Conservation (phyloP, 2,329 filamentous ascomycete species). For the Trichoderma afroharzianum region DNA sequence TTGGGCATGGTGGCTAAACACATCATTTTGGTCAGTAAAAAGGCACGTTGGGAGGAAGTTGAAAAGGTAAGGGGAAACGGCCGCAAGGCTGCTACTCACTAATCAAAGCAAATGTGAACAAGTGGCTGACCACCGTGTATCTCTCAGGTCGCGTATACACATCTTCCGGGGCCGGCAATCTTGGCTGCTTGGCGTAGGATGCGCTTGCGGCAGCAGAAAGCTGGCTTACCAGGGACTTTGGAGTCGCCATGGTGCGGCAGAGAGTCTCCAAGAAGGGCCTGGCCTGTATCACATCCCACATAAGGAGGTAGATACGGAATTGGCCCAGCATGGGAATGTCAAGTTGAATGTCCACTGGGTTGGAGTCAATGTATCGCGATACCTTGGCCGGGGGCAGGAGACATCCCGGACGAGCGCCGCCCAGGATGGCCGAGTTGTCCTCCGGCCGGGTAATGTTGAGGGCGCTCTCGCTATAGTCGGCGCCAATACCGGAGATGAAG, state of each 20-base stretch:
- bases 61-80: background rate
- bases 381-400: constrained; percentile 65
- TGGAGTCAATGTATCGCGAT: constrained; percentile 72
- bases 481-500: constrained; percentile 71
- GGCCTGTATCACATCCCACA: constrained; percentile 56
- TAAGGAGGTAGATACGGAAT: constrained; percentile 71
- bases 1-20: constrained; percentile 56
- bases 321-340: constrained; percentile 76
- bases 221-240: constrained; percentile 54
- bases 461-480: constrained; percentile 52
- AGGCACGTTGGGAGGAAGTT: background rate
- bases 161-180: constrained; percentile 56
- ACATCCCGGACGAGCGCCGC: constrained; percentile 51
- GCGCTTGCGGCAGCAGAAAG: constrained; percentile 55
- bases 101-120: constrained; percentile 67
- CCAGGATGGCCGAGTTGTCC: constrained; percentile 38
- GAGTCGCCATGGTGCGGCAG: constrained; percentile 50
- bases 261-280: constrained; percentile 58
- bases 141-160: constrained; percentile 64
- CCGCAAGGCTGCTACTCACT: constrained; percentile 43
- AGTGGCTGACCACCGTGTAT: constrained; percentile 63
- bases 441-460: constrained; percentile 42
- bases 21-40: background rate
- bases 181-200: constrained; percentile 60
- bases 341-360: constrained; percentile 72